Percentiles rank a stretch among this genome's conserved stretches.
These are phyloP conservation scores for Solanum stenotomum DNA, from an alignment of 257 asterid genomes.

Conservation along the genomic window DNA sequence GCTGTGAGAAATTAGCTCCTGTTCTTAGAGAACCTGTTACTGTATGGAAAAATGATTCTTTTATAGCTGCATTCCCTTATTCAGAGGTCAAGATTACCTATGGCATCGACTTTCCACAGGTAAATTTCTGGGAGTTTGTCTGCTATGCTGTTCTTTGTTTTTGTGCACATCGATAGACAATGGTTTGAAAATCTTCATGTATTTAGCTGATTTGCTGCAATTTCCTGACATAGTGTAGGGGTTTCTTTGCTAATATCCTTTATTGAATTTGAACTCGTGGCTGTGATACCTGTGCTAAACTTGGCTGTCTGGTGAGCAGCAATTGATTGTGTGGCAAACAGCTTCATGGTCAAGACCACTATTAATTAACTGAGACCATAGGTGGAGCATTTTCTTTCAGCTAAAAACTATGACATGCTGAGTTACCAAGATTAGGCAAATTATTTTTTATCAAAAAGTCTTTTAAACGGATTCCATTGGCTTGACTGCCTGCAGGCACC, in stretches of 20 bases:
- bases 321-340: neutral
- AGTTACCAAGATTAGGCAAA: neutral
- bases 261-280: neutral
- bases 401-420: neutral
- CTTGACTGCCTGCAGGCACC: conserved; percentile 50
- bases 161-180: neutral
- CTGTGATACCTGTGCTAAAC: neutral
- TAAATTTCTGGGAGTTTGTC: neutral
- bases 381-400: neutral
- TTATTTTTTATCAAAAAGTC: neutral
- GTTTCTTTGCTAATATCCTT: neutral
- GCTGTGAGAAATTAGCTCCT: conserved; percentile 63
- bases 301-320: neutral
- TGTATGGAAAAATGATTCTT: conserved; percentile 60
- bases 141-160: neutral
- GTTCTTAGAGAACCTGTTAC: conserved; percentile 55
- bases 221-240: neutral
- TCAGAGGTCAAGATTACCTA: conserved; percentile 46
- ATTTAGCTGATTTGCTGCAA: neutral
- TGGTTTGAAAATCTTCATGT: neutral
- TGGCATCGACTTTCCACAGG: conserved; percentile 88
- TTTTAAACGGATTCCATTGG: neutral
- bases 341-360: neutral
- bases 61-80: conserved; percentile 71
- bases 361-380: neutral